Base-by-base conservation (phyloP, 257 asterid species). In the Solanum sejunctum region DNA sequence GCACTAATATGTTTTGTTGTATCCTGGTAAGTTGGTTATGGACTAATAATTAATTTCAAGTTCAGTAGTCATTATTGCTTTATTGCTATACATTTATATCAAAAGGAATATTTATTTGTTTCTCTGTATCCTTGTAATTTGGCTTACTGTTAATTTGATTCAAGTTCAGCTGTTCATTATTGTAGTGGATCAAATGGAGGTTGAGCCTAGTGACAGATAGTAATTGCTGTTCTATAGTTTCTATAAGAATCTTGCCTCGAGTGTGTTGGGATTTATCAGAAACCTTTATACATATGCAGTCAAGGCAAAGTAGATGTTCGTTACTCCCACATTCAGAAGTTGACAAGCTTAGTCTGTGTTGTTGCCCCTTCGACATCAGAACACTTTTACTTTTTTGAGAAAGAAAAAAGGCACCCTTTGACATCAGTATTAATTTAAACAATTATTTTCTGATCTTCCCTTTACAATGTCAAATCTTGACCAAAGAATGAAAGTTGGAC, bases 1-100 rank as follows among this genome's bases (percentile, higher is more conserved):
- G 97, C 97, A 10, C 95, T 94, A 43, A 70, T 90, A 88, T 93
- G 97, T 94, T 93, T 91, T 61, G 88, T 94, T 3, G 95, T 93
- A 63, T 96, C 99, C 84, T 95, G 99, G 99, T 97, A 92, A 91
- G 83, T 79, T 82, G 60, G 51, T 82, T 83, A 17, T 80, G 66
- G 41, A 51, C 26, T 49, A 23, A 32, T 55, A 7, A 9, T 1
- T 36, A 43, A 18, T 21, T 69, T 23, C 63, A 77, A 26, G 82
- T 51, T 77, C 45, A 77, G 10, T 52, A 51, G 47, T 26, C 43
- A 75, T 26, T 52, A 26, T 26, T 51, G 49, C 47, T 49, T 26
- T 52, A 26, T 26, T 51, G 49, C 47, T 49, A 75, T 75, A 75
- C 81, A 49, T 49, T 51, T 23, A 23, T 43, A 26, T 77, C 41